Evolutionary conservation across 2,329 filamentous ascomycete genomes (phyloP), one percentile per base, ranked within the genome.

Genomic region (Macrophomina phaseolina): DNA sequence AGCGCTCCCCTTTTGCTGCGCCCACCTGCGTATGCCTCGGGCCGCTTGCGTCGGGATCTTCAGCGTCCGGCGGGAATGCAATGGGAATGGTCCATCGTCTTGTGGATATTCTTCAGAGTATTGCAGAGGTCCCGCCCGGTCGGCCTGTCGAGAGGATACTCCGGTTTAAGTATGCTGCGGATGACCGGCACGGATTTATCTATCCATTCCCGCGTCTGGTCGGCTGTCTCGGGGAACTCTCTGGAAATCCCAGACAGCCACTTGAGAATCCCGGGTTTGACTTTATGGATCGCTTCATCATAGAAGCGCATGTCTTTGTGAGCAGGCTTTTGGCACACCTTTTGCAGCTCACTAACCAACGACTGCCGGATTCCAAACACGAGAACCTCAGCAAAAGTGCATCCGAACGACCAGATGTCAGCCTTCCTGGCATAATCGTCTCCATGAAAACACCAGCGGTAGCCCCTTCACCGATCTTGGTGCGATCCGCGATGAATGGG

Each of bases 401-500:
- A 69, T 4, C 64, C 67, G 40, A 67, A 69, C 1, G 67, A 65
- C 67, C 67, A 69, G n/a, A 69, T 69, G 30, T 69, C 67, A 7
- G 65, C 67, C 64, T 58, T 64, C 34, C 65, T 55, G 36, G 61
- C 67, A 42, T 51, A n/a, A 51, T 14, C 4, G 18, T 28, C n/a
- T n/a, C 48, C 18, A 51, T n/a, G 4, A 11, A 51, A 3, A 51
- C 48, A 14, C 9, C 18, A 8, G 48, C 6, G 11, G 48, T 30
- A 28, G 48, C 23, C 11, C 48, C 48, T 4, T 30, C 48, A 1
- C 48, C 48, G 14, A 51, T 30, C 48, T 51, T 12, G 4, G 28
- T 9, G 8, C 18, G 48, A 5, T 30, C 9, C 11, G 6, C 8
- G 48, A 51, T 28, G 48, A 28, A 51, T 3, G 48, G 48, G 4